Evolutionary conservation across 2,329 filamentous ascomycete species (phyloP).

Genomic region (Microsporum audouinii): DNA sequence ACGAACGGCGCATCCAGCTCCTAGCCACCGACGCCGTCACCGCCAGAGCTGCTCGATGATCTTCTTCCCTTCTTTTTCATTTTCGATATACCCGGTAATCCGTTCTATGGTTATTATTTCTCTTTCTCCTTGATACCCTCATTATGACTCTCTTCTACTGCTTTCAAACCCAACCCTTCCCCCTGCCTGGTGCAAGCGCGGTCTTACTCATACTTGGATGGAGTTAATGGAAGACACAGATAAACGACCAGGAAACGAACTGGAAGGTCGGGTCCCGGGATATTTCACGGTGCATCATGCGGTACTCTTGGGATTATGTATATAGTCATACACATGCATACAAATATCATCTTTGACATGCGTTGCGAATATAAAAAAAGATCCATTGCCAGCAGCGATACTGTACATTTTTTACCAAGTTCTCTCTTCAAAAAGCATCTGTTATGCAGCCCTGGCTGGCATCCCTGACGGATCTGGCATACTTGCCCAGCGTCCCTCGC

Average conservation of each 20-base stretch:
- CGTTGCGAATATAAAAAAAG: too few species aligned
- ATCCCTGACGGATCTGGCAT: constrained; percentile 43
- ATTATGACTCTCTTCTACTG: not conserved
- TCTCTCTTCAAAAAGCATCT: constrained; percentile 21
- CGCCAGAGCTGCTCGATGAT: constrained; percentile 17
- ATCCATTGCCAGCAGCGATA: too few species aligned
- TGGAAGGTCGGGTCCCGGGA: not conserved
- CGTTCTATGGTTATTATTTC: not conserved
- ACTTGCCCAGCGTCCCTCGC: constrained; percentile 60
- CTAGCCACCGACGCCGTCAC: constrained; percentile 60
- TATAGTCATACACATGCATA: not conserved
- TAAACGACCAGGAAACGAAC: not conserved
- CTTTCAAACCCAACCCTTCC: not conserved
- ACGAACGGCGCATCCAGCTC: constrained; percentile 58
- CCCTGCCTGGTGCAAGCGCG: not conserved
- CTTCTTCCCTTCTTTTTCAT: not conserved
- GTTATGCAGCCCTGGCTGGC: constrained; percentile 41
- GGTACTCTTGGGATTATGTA: not conserved
- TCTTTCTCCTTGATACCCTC: not conserved
- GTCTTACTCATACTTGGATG: not conserved
- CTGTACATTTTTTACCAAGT: not conserved
- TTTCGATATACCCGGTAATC: not conserved
- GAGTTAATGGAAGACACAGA: not conserved
- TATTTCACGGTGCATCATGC: not conserved
- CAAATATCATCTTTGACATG: not conserved